These are phyloP conservation scores for Amylocarpus encephaloides DNA, from an alignment of 2,329 filamentous ascomycete species.

Conservation along the genomic window DNA sequence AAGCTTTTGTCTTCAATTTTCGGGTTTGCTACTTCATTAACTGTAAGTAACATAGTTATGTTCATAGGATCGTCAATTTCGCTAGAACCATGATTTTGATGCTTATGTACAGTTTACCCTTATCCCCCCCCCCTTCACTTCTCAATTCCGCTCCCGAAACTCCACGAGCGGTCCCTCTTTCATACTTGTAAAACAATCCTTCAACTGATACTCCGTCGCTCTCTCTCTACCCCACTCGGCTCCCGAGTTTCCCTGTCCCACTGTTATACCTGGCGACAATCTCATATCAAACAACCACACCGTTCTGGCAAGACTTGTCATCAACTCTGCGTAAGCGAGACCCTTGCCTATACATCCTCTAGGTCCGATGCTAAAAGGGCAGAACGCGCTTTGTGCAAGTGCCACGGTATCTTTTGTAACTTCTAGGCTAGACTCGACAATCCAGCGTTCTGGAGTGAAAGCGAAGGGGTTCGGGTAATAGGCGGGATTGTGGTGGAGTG, in stretches of 20 bases:
- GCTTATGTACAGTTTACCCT: too few species aligned
- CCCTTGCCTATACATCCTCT: slow-evolving; percentile 26
- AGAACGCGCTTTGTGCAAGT: slow-evolving; percentile 18
- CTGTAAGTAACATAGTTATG: too few species aligned
- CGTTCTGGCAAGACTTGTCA: slow-evolving; percentile 18
- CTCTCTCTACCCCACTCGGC: slow-evolving; percentile 50
- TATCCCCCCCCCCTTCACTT: too few species aligned
- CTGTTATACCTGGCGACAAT: slow-evolving; percentile 33
- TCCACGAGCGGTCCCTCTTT: slow-evolving; percentile 68
- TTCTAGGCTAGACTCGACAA: slow-evolving; percentile 16
- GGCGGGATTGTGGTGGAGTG: slow-evolving; percentile 39
- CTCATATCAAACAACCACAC: slow-evolving; percentile 23
- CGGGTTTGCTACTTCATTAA: too few species aligned
- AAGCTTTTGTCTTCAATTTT: too few species aligned
- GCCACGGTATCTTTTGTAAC: neutral
- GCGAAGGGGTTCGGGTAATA: slow-evolving; percentile 38
- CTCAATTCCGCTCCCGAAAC: slow-evolving; percentile 36
- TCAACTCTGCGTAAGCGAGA: slow-evolving; percentile 23
- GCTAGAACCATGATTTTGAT: too few species aligned
- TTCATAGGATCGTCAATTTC: too few species aligned
- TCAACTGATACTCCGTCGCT: slow-evolving; percentile 58
- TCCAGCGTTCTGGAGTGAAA: slow-evolving; percentile 43
- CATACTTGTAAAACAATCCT: slow-evolving; percentile 66
- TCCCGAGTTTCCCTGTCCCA: slow-evolving; percentile 44
- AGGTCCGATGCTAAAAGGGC: slow-evolving; percentile 24